Evolutionary conservation across 202 grass and related monocot species (phyloP).

Genomic region (Sporobolus alterniflorus): DNA sequence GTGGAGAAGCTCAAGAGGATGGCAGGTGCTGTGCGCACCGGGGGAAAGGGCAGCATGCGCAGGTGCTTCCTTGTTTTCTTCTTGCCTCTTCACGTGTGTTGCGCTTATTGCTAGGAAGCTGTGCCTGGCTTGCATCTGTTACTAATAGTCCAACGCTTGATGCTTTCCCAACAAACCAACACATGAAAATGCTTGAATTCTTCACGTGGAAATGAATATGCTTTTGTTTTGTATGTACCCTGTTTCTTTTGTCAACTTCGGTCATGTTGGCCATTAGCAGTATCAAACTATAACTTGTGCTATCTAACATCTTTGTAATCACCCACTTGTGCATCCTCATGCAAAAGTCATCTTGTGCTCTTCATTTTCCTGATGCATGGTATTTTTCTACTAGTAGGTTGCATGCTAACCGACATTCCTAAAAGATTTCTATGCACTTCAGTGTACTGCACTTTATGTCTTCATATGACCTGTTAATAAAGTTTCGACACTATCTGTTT

Average conservation of each 20-base stretch:
- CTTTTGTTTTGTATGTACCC: neutral
- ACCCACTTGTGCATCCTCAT: neutral
- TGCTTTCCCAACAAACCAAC: neutral
- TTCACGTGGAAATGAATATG: neutral
- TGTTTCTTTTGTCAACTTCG: neutral
- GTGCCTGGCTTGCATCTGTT: neutral
- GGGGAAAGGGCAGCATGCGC: constrained; percentile 92
- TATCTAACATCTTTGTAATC: neutral
- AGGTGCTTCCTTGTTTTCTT: constrained; percentile 34
- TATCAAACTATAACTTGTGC: neutral
- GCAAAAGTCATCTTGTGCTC: neutral
- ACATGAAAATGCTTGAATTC: neutral
- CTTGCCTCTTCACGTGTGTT: neutral
- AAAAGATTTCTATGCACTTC: neutral
- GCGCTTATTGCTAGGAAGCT: neutral
- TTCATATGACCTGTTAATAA: neutral
- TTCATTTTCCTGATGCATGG: neutral
- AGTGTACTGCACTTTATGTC: neutral
- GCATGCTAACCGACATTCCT: neutral
- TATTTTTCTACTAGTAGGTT: neutral
- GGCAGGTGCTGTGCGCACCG: constrained; percentile 81
- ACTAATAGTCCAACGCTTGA: neutral
- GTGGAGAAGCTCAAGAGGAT: constrained; percentile 89
- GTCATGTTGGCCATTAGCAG: too few relatives aligned
- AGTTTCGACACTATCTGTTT: neutral